These are phyloP conservation scores for Ceratocystis cubensis DNA, from an alignment of 2,329 filamentous ascomycete genomes.

Conservation along the genomic window DNA sequence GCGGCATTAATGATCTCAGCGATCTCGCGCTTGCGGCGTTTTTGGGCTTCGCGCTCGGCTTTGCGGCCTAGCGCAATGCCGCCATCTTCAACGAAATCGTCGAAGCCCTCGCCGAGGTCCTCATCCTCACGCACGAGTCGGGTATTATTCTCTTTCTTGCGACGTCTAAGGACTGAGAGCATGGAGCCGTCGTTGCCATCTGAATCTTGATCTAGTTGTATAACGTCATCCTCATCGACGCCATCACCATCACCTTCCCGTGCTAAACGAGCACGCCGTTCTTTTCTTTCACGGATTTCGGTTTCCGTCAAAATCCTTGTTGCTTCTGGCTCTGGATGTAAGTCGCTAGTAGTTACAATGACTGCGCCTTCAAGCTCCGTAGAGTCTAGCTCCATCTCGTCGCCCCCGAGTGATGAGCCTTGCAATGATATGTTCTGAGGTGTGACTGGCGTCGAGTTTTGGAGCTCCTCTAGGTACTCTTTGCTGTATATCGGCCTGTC, in stretches of 20 bases:
- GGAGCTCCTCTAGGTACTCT: constrained; percentile 74
- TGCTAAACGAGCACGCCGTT: constrained; percentile 69
- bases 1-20: constrained; percentile 70
- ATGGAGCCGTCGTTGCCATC: constrained; percentile 29
- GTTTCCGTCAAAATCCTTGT: constrained; percentile 62
- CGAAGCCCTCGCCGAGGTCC: constrained; percentile 84
- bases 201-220: constrained; percentile 44
- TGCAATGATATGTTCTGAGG: constrained; percentile 49
- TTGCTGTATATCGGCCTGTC: constrained; percentile 71
- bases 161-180: constrained; percentile 8
- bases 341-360: constrained; percentile 43
- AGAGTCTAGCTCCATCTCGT: constrained; percentile 44
- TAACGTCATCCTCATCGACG: constrained; percentile 32
- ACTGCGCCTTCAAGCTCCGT: constrained; percentile 51
- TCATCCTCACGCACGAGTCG: constrained; percentile 77
- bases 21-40: constrained; percentile 62
- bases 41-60: constrained; percentile 59
- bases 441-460: constrained; percentile 71
- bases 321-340: constrained; percentile 26
- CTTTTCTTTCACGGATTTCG: constrained; percentile 85
- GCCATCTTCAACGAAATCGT: constrained; percentile 80
- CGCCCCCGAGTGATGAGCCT: constrained; percentile 31
- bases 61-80: constrained; percentile 64
- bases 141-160: constrained; percentile 54
- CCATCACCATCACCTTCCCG: constrained; percentile 46